These are phyloP conservation scores for Metschnikowia bowlesiae DNA, from an alignment of 805 yeast species.

Conservation along the genomic window DNA sequence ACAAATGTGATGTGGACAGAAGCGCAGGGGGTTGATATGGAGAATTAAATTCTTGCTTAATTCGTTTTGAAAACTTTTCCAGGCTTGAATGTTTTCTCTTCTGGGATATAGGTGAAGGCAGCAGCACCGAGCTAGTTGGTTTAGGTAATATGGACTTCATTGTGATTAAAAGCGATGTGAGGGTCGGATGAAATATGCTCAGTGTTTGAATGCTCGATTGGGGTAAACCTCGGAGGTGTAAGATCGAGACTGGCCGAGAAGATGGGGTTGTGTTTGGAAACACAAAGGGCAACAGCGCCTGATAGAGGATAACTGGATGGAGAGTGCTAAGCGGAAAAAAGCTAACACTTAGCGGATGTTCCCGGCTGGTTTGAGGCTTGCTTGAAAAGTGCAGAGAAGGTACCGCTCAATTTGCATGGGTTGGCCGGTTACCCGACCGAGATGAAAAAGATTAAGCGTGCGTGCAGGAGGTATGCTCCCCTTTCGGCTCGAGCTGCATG, in stretches of 20 bases:
- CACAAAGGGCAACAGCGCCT: neutral
- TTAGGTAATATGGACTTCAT: constrained; percentile 42
- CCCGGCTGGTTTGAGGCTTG: neutral
- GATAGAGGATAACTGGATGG: neutral
- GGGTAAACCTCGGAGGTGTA: neutral
- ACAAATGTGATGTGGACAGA: constrained; percentile 4
- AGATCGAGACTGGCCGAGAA: neutral
- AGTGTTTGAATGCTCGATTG: neutral
- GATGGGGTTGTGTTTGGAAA: neutral
- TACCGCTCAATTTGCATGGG: constrained; percentile 8
- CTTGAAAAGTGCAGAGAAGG: constrained; percentile 5
- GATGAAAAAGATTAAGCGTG: constrained; percentile 18
- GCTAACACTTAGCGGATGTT: neutral
- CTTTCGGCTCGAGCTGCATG: constrained; percentile 5
- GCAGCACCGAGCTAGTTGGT: constrained; percentile 22
- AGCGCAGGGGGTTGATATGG: constrained; percentile 2
- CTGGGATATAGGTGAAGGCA: constrained; percentile 13
- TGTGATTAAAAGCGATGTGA: neutral
- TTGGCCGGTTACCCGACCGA: constrained; percentile 16
- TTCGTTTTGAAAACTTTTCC: constrained; percentile 11
- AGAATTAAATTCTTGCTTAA: constrained; percentile 8
- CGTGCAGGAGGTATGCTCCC: constrained; percentile 11
- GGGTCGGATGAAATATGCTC: neutral
- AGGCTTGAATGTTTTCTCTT: constrained; percentile 17
- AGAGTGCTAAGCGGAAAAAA: neutral